These are phyloP conservation scores for Dothistroma pini DNA, from an alignment of 2,329 filamentous ascomycete genomes.

Conservation along the genomic window DNA sequence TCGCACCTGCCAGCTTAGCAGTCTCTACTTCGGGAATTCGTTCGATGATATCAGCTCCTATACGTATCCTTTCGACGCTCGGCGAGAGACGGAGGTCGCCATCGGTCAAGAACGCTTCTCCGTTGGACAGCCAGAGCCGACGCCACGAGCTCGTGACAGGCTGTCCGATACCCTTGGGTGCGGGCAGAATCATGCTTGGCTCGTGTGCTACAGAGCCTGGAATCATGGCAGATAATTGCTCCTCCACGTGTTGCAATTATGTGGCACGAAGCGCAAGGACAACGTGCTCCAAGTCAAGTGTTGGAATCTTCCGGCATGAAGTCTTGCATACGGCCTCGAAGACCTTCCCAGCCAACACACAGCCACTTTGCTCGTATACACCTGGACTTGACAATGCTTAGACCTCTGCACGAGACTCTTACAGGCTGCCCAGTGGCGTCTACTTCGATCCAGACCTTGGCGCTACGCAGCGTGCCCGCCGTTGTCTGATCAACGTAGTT, in stretches of 20 bases:
- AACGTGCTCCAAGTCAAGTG: not conserved
- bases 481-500: not conserved
- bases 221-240: too few relatives aligned
- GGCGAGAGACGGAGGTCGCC: too few relatives aligned
- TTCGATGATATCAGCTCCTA: not conserved
- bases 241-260: too few relatives aligned
- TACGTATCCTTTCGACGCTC: not conserved
- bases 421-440: not conserved
- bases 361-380: not conserved
- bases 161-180: too few relatives aligned
- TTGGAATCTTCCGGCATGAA: not conserved
- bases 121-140: too few relatives aligned
- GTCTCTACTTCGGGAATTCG: not conserved
- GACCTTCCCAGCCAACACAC: not conserved
- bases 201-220: too few relatives aligned
- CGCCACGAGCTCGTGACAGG: too few relatives aligned
- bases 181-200: too few relatives aligned
- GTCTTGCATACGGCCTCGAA: not conserved
- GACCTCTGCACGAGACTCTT: not conserved
- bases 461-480: not conserved
- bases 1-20: not conserved
- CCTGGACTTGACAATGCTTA: not conserved
- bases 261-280: not conserved
- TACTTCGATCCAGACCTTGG: constrained; percentile 1
- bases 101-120: too few relatives aligned